Evolutionary conservation across 306 rosid genomes (phyloP), one percentile per base, ranked within the genome.

Genomic region (Cucurbita ficifolia): DNA sequence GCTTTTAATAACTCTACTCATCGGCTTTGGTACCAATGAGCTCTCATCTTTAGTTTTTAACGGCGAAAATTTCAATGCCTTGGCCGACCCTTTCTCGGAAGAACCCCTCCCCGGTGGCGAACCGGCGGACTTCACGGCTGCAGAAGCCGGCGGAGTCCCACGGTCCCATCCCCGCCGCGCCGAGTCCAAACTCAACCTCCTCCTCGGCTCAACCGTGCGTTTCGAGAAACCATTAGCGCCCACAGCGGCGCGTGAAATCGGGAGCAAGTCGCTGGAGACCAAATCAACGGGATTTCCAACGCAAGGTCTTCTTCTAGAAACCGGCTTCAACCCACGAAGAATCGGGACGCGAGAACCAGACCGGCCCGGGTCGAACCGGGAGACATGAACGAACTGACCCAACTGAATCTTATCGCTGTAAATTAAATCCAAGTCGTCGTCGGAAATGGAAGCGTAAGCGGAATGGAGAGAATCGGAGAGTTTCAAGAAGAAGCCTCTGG

Each of bases 131-230:
- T 53, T 55, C 22, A 76, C 39, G 46, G 49, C 35, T 69, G 53
- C 9, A 62, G 29, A 22, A 10, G 79, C 70, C 1, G 74, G 45
- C n/a, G 48, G 7, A n/a, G 78, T 24, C 6, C 70, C 65, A 18
- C 81, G 83, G 59, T 83, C 87, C 96, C 92, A 90, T 38, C 68
- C 84, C 46, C 86, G 82, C 73, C 88, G 84, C 1, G 88, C 55
- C 7, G 92, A 90, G 81, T 87, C 96, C 81, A 90, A 80, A 70
- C 96, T 90, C 80, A 90, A 59, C 78, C 96, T 86, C 60, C 92
- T 82, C 82, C 75, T 63, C 4, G 55, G 18, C 55, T 51, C 10
- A 55, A 39, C 62, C 1, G 36, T 16, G 6, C 21, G 63, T 42
- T 72, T 80, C 14, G 51, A 72, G n/a, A 83, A 78, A 11, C 77